Percentiles rank a stretch among this genome's conserved stretches.
These are phyloP conservation scores for Schwanniomyces yamadae DNA, from an alignment of 805 yeast species.

Conservation along the genomic window DNA sequence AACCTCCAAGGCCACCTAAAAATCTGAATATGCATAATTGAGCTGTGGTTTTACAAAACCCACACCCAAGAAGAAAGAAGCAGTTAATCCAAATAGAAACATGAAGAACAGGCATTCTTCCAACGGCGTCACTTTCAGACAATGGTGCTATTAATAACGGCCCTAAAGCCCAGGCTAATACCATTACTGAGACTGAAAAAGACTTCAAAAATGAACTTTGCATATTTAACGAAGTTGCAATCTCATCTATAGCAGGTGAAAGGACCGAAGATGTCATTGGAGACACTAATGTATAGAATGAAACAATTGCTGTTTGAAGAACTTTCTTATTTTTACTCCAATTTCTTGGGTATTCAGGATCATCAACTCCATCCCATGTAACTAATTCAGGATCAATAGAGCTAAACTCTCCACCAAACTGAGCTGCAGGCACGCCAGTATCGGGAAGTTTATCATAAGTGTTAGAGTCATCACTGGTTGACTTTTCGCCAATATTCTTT, in stretches of 20 bases:
- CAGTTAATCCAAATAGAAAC: constrained; percentile 48
- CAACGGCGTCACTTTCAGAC: constrained; percentile 57
- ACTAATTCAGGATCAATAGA: constrained; percentile 63
- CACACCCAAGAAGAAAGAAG: constrained; percentile 59
- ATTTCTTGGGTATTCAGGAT: constrained; percentile 63
- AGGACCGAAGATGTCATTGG: constrained; percentile 64
- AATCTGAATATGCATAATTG: constrained; percentile 62
- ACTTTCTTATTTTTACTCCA: constrained; percentile 49
- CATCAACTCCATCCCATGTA: constrained; percentile 65
- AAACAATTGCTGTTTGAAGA: constrained; percentile 44
- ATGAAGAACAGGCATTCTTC: constrained; percentile 57
- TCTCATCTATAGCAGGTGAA: constrained; percentile 57
- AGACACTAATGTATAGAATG: constrained; percentile 55
- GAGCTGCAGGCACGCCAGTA: constrained; percentile 31
- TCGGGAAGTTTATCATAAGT: constrained; percentile 25
- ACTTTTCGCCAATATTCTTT: constrained; percentile 8
- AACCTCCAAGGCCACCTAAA: constrained; percentile 65
- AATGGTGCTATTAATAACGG: constrained; percentile 68
- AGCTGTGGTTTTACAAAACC: constrained; percentile 55
- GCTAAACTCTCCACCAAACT: constrained; percentile 54
- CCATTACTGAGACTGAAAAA: constrained; percentile 60
- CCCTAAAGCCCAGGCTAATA: constrained; percentile 69
- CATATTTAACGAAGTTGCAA: constrained; percentile 45
- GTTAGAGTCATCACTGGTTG: constrained; percentile 8
- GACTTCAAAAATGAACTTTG: constrained; percentile 43